phyloP scores from a whole-genome alignment of 1,284 basidiomycete species.

The Boletus smithii region DNA sequence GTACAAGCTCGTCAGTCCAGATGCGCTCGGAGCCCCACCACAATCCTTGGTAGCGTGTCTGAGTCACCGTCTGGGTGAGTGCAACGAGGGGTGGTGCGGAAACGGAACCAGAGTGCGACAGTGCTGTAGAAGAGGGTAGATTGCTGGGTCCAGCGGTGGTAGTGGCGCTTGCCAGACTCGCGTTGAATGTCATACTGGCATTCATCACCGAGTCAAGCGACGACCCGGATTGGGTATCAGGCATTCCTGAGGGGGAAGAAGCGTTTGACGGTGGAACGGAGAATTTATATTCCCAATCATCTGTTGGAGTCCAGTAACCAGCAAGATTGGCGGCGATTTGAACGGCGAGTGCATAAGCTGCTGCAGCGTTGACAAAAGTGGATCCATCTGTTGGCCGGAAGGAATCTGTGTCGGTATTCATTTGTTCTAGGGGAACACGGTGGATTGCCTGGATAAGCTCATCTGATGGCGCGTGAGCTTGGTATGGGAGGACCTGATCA shows the following conservation, averaged over 20 bases:
- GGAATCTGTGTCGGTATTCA: constrained; percentile 44
- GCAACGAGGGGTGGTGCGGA: constrained; percentile 22
- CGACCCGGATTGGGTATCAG: constrained; percentile 9
- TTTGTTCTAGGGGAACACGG: constrained; percentile 41
- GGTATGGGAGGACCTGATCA: constrained; percentile 63
- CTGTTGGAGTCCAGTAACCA: constrained; percentile 63
- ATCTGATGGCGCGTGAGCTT: constrained; percentile 54
- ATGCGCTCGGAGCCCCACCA: constrained; percentile 91
- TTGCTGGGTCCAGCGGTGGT: constrained; percentile 13
- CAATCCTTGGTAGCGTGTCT: constrained; percentile 70
- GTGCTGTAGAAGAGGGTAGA: neutral
- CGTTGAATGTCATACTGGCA: constrained; percentile 37
- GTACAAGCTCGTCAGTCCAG: constrained; percentile 80
- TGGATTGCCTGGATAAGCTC: constrained; percentile 49
- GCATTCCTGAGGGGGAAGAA: constrained; percentile 19
- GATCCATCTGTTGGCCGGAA: constrained; percentile 49
- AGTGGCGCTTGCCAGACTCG: constrained; percentile 20
- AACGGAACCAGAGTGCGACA: constrained; percentile 3
- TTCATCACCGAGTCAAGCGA: constrained; percentile 36
- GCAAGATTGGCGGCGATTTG: constrained; percentile 61
- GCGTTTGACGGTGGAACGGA: constrained; percentile 26
- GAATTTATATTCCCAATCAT: constrained; percentile 65
- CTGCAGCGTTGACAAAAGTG: constrained; percentile 45
- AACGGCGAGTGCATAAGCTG: constrained; percentile 63
- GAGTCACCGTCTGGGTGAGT: constrained; percentile 37